Evolutionary conservation across 2,329 filamentous ascomycete species (phyloP), one percentile per base, ranked within the genome.

Genomic region (Diplodia mutila): DNA sequence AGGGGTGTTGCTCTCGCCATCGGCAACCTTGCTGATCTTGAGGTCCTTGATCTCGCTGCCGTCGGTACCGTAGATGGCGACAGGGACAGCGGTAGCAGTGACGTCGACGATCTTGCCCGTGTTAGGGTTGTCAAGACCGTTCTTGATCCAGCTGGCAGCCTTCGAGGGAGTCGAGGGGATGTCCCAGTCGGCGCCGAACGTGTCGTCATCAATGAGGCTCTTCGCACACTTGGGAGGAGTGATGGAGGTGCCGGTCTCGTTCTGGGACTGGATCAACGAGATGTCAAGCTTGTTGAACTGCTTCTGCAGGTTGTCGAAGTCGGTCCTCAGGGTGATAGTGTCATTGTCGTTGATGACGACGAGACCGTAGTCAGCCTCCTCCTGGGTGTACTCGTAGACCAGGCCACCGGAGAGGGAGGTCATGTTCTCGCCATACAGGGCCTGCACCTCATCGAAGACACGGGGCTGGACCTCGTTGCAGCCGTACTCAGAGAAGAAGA

Each of bases 401-500:
- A 95, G 84, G 70, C 91, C 91, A 70, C 92, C 92, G 66, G 88
- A 90, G 75, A 94, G 88, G 67, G 87, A 82, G 21, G 83, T 89
- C 90, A 94, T 93, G 70, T 92, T 73, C 48, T 83, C 74, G 67
- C 90, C 85, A 78, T 94, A 94, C 71, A 95, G 88, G 69, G 89
- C 83, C 66, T 82, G 84, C 14, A 93, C 89, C 80, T 95, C 92
- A 71, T 90, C 90, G 81, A 93, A 95, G 73, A 88, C 80, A 72
- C 92, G 90, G 16, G 90, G 89, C 32, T 81, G 77, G 16, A 88
- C 87, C 46, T 84, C 82, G 82, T 93, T 94, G 86, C 92, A 94
- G 69, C 92, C 92, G 73, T 89, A 90, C 76, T 95, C 92, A 70
- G 90, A 92, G 83, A 92, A 94, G 85, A 94, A 94, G 73, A 94